Base-by-base conservation (phyloP, 2,329 filamentous ascomycete species). In the Exophiala calicioides region DNA sequence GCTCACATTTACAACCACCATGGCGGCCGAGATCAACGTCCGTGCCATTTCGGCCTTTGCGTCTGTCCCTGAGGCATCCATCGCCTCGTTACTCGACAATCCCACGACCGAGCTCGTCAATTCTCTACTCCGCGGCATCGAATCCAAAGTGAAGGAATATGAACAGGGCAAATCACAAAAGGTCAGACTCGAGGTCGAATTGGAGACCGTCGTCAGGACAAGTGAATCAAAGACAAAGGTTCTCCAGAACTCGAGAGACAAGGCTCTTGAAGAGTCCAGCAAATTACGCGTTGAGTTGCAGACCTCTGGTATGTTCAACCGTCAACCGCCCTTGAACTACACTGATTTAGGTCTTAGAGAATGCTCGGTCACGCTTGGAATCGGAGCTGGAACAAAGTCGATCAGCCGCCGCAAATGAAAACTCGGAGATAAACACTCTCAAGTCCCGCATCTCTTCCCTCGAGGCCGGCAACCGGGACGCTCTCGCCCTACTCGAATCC, bases 391-490 rank as follows among this genome's bases (percentile, higher is more conserved):
- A 90, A 60, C 72, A 79, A 8, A 75, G 94, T 48, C 90, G 87
- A 60, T 83, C 88, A 0, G 86, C 85, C 3, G 84, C 82, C 15
- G 83, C 84, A 1, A 84, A 69, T 37, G 74, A 68, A 45, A 67
- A 83, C 50, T 86, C 88, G 2, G 81, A 85, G 49, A 79, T 88
- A 48, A 84, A 87, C 60, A 81, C 82, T 2, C 77, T 98, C 10
- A 85, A 87, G 60, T 82, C 87, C 49, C 90, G 91, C 59, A 89
- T 98, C 60, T 75, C 85, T 37, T 87, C 88, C 0, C 81, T 98
- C 2, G 90, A 98, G 68, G 84, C 88, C 0, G 93, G 91, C 5
- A 97, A 95, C 64, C 85, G 93, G 52, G 91, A 96, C 55, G 91
- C 90, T 10, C 72, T 97, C 3, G 84, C 87, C 31, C 82, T 96